phyloP scores from a whole-genome alignment of 495 filamentous ascomycete genomes.

The Corynascus novoguineensis region DNA sequence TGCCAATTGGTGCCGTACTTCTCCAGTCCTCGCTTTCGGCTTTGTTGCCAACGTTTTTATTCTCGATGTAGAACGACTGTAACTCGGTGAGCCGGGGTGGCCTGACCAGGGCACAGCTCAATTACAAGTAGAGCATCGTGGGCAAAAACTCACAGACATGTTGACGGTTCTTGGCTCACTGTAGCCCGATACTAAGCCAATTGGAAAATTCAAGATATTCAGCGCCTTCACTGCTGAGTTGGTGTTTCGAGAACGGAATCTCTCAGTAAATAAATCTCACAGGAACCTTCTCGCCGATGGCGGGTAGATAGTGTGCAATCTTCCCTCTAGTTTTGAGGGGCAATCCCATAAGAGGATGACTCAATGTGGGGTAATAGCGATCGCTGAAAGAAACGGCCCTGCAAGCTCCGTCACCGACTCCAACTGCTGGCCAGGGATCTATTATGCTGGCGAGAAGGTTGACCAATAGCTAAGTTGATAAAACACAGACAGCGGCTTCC shows the following conservation, averaged over 20 bases:
- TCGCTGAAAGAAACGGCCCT: not conserved
- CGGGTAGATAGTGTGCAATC: slow-evolving; percentile 9
- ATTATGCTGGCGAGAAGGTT: not conserved
- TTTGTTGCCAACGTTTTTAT: slow-evolving; percentile 81
- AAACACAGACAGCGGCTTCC: too few relatives aligned
- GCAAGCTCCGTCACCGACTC: not conserved
- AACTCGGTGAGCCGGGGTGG: slow-evolving; percentile 2
- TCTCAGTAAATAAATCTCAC: not conserved
- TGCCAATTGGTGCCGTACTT: slow-evolving; percentile 49
- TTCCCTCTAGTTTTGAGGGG: slow-evolving; percentile 15
- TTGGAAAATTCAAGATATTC: not conserved
- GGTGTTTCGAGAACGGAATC: too few relatives aligned
- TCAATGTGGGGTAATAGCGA: slow-evolving; percentile 21
- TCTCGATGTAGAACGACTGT: slow-evolving; percentile 68
- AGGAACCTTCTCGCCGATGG: slow-evolving; percentile 12
- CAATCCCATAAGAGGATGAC: slow-evolving; percentile 17
- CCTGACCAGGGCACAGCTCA: not conserved
- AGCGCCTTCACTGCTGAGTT: too few relatives aligned
- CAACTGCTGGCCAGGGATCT: not conserved
- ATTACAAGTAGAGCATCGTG: not conserved
- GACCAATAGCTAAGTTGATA: too few relatives aligned
- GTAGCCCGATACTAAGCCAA: not conserved
- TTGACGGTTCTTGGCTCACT: not conserved
- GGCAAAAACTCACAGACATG: slow-evolving; percentile 26
- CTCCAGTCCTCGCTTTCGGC: slow-evolving; percentile 81